These are phyloP conservation scores for Suaeda aralocaspica DNA, from an alignment of 148 eudicot genomes.

Conservation along the genomic window DNA sequence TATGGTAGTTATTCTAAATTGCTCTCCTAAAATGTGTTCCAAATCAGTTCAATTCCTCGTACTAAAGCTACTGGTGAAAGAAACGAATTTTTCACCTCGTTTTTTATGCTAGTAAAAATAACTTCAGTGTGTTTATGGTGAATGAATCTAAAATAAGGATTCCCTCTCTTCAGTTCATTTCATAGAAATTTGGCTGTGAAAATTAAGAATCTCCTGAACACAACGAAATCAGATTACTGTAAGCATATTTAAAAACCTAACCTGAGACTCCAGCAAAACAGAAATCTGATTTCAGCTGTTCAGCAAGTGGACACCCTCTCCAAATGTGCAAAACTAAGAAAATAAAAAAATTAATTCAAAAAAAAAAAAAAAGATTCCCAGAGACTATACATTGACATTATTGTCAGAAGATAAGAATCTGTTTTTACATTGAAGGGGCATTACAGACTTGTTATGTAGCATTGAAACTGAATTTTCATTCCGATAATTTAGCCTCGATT, in stretches of 20 bases:
- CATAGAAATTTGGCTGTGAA: not conserved
- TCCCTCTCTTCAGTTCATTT: not conserved
- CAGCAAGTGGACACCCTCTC: not conserved
- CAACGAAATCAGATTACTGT: not conserved
- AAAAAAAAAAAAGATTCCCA: not conserved
- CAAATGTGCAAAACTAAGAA: not conserved
- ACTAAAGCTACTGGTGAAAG: no score
- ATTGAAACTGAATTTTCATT: conserved; percentile 33
- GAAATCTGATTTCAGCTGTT: not conserved
- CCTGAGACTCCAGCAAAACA: not conserved
- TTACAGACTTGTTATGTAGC: not conserved
- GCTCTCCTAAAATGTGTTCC: no score
- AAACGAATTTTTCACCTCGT: no score
- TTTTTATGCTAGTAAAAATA: no score
- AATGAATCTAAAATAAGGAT: no score
- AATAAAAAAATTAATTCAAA: not conserved
- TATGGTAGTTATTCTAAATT: no score
- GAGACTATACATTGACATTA: not conserved
- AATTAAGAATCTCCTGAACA: not conserved
- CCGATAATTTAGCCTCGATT: conserved; percentile 75
- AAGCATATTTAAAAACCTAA: not conserved
- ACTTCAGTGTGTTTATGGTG: no score
- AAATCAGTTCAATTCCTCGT: no score
- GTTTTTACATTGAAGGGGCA: conserved; percentile 2
- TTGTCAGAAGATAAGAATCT: not conserved